Base-by-base conservation (phyloP, 345 rosid genomes). In the Mallotus nudiflorus region DNA sequence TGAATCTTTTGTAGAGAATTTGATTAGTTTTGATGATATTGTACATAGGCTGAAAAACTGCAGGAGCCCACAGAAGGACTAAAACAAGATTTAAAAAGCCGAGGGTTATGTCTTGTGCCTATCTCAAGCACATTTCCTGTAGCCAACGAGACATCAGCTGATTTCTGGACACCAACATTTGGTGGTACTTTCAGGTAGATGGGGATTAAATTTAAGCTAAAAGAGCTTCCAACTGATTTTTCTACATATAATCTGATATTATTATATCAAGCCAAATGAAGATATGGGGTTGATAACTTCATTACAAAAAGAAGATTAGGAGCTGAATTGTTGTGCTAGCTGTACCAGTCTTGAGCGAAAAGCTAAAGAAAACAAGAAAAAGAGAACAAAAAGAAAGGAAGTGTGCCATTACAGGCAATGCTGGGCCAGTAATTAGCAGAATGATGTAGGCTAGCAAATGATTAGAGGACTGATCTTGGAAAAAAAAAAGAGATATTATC, bases 351-450 rank as follows among this genome's bases (percentile, higher is more conserved):
- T 57, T 70, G 69, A 58, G 60, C 35, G 49, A 82, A 86, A 80
- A 69, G 82, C 70, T 62, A 72, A 81, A 79, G 76, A 73, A 69
- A 71, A 68, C 65, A 70, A 73, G 71, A 72, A 53, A 25, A 39
- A 24, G 15, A 50, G 45, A 68, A 66, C 31, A 18, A 22, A 56
- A 22, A 20, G 67, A 49, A 74, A 66, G 69, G 62, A 67, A 70
- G 68, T 68, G 79, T 6, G 67, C 56, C 67, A 73, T 74, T 78
- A 63, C 29, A 69, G 52, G 71, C 64, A 65, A 64, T 62, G 71
- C 73, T 70, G 79, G 87, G 73, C 80, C 86, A 84, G 70, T 75
- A 71, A 39, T 77, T 71, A 75, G 74, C 77, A 73, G 77, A 78
- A 75, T 77, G 78, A 73, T 78, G 63, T 75, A 74, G 78, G 78